These are phyloP conservation scores for Epichloe glyceriae DNA, from an alignment of 2,329 filamentous ascomycete species.

Conservation along the genomic window DNA sequence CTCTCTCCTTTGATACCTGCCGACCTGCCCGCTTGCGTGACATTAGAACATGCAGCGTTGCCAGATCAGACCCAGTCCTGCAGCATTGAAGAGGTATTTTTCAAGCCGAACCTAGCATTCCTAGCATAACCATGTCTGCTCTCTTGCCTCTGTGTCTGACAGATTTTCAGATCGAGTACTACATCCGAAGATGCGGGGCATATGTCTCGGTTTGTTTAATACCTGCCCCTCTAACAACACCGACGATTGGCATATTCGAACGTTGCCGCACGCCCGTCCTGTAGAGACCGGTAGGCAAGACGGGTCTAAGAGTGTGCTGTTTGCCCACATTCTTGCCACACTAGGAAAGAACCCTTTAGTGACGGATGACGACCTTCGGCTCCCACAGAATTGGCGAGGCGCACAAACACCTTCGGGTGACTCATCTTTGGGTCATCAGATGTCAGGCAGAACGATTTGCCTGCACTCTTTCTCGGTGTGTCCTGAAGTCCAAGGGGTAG, in stretches of 20 bases:
- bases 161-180: conserved; percentile 14
- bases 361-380: conserved; percentile 48
- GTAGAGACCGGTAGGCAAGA: conserved; percentile 37
- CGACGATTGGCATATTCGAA: conserved; percentile 37
- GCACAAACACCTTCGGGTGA: conserved; percentile 29
- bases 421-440: conserved; percentile 47
- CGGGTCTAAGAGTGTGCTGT: conserved; percentile 39
- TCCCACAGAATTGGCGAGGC: conserved; percentile 54
- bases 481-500: conserved; percentile 60
- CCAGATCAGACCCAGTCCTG: conserved; percentile 36
- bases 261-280: conserved; percentile 33
- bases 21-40: conserved; percentile 44
- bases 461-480: conserved; percentile 74
- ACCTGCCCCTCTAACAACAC: conserved; percentile 37
- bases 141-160: not conserved
- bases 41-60: conserved; percentile 26
- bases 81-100: conserved; percentile 39
- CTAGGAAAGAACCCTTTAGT: conserved; percentile 50
- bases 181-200: conserved; percentile 31
- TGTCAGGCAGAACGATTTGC: conserved; percentile 60
- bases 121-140: not conserved
- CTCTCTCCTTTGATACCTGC: conserved; percentile 56
- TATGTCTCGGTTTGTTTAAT: conserved; percentile 71
- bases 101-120: not conserved
- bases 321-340: conserved; percentile 69